A percentile compares a stretch with the other conserved stretches of the same genome.
Conservation (phyloP, 2,329 filamentous ascomycete species). For the Phaeosphaeria sp. region DNA sequence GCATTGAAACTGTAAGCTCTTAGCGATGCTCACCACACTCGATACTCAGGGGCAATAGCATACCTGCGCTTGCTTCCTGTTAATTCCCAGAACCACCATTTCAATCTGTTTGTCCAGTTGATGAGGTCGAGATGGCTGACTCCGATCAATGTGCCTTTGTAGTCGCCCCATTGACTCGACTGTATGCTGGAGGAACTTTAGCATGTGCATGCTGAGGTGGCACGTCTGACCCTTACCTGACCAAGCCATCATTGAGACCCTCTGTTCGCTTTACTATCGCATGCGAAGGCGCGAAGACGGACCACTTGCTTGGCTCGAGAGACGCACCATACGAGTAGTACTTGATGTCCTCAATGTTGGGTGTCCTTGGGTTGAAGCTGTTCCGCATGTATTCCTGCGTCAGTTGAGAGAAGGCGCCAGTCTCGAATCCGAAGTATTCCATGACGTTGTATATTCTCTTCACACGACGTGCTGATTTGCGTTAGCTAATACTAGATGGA, state of each 20-base stretch:
- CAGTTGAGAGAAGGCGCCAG: slow-evolving; percentile 67
- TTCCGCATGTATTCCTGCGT: slow-evolving; percentile 65
- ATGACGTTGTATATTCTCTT: slow-evolving; percentile 64
- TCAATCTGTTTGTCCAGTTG: slow-evolving; percentile 70
- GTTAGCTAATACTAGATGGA: slow-evolving; percentile 16
- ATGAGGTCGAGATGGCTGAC: slow-evolving; percentile 71
- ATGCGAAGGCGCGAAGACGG: slow-evolving; percentile 64
- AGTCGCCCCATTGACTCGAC: slow-evolving; percentile 67
- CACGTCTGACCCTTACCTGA: slow-evolving; percentile 53
- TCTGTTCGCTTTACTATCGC: slow-evolving; percentile 61
- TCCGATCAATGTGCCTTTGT: slow-evolving; percentile 68
- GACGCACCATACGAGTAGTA: slow-evolving; percentile 71
- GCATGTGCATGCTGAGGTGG: neutral
- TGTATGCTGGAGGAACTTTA: slow-evolving; percentile 51
- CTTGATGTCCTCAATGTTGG: slow-evolving; percentile 61
- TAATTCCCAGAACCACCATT: slow-evolving; percentile 64
- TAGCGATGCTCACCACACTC: neutral
- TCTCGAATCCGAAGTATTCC: slow-evolving; percentile 62
- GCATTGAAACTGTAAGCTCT: slow-evolving; percentile 65
- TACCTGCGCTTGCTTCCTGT: slow-evolving; percentile 63
- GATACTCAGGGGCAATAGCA: neutral
- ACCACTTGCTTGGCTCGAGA: slow-evolving; percentile 62
- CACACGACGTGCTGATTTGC: slow-evolving; percentile 51
- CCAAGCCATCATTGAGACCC: slow-evolving; percentile 68
- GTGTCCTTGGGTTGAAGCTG: slow-evolving; percentile 66